Percentiles rank a stretch among this genome's conserved stretches.
phyloP scores from a whole-genome alignment of 2,329 filamentous ascomycete genomes.

The Xylariaceae sp. region DNA sequence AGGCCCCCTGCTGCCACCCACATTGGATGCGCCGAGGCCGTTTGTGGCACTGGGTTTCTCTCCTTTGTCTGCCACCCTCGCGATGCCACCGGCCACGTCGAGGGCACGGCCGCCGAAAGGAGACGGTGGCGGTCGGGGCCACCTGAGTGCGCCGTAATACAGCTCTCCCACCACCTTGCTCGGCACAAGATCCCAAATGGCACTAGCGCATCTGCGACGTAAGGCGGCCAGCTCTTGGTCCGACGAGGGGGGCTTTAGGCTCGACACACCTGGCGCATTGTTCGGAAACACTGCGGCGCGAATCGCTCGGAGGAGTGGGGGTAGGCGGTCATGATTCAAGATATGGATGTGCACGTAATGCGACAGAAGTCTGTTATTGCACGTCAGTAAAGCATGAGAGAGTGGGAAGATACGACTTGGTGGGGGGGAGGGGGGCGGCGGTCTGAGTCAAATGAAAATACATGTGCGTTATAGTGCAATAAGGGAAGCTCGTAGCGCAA shows the following conservation, averaged over 20 bases:
- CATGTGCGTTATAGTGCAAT: no score
- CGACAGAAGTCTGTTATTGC: conserved; percentile 48
- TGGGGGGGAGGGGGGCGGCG: conserved; percentile 14
- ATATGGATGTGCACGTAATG: conserved; percentile 51
- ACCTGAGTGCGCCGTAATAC: conserved; percentile 41
- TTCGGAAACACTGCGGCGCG: conserved; percentile 81
- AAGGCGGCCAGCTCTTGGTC: conserved; percentile 56
- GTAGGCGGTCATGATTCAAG: conserved; percentile 59
- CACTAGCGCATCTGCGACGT: conserved; percentile 60
- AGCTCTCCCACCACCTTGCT: conserved; percentile 41
- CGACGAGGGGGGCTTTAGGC: conserved; percentile 54
- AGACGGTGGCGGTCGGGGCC: conserved; percentile 24
- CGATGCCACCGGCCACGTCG: no score
- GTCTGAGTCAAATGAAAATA: no score
- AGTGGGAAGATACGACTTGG: conserved; percentile 19
- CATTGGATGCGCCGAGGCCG: no score
- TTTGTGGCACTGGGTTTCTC: conserved; percentile 19
- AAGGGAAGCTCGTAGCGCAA: no score
- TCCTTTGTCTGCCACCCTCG: no score
- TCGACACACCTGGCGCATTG: conserved; percentile 65
- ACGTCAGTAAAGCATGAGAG: conserved; percentile 27
- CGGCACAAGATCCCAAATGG: conserved; percentile 47
- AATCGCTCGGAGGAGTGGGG: conserved; percentile 62
- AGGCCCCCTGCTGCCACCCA: no score
- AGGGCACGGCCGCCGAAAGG: no score